A percentile compares a stretch with the other conserved stretches of the same genome.
Conservation (phyloP, 2,329 filamentous ascomycete species). For the Penicillium fuscoglaucum region DNA sequence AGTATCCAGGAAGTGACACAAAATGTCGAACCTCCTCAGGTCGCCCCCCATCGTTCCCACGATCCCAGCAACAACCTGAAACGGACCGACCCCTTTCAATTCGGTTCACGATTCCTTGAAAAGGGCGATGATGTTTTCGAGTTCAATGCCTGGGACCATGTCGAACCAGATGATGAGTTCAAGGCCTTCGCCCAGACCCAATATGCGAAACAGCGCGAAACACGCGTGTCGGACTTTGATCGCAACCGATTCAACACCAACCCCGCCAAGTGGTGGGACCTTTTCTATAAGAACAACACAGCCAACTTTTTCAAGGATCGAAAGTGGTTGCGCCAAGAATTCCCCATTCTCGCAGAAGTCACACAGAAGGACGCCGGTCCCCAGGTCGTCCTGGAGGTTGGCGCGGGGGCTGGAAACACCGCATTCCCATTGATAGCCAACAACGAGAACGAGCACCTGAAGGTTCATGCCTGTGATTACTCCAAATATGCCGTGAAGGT, state of each 20-base stretch:
- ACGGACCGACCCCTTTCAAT: constrained; percentile 89
- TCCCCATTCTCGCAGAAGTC: constrained; percentile 78
- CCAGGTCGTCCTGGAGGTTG: constrained; percentile 79
- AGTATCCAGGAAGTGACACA: constrained; percentile 31
- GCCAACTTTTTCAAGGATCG: constrained; percentile 98
- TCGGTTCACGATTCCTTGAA: constrained; percentile 83
- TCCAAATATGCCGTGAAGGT: constrained; percentile 93
- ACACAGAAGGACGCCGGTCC: constrained; percentile 69
- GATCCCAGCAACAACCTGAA: constrained; percentile 73
- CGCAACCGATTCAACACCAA: constrained; percentile 84
- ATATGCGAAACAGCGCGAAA: constrained; percentile 77
- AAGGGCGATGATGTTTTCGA: constrained; percentile 88
- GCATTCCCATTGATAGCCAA: constrained; percentile 84
- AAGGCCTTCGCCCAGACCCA: constrained; percentile 82
- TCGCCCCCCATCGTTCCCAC: constrained; percentile 67
- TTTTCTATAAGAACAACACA: constrained; percentile 97
- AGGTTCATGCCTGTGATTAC: constrained; percentile 92
- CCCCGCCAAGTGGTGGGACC: constrained; percentile 96
- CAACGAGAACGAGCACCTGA: constrained; percentile 79
- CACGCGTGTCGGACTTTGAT: constrained; percentile 91
- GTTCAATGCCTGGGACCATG: constrained; percentile 99
- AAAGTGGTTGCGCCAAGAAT: constrained; percentile 96
- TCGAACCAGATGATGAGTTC: constrained; percentile 87
- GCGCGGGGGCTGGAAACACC: constrained; percentile 93
- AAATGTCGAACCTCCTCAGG: constrained; percentile 48